phyloP scores from a whole-genome alignment of 2,329 filamentous ascomycete genomes.

The Trematosphaeria pertusa region DNA sequence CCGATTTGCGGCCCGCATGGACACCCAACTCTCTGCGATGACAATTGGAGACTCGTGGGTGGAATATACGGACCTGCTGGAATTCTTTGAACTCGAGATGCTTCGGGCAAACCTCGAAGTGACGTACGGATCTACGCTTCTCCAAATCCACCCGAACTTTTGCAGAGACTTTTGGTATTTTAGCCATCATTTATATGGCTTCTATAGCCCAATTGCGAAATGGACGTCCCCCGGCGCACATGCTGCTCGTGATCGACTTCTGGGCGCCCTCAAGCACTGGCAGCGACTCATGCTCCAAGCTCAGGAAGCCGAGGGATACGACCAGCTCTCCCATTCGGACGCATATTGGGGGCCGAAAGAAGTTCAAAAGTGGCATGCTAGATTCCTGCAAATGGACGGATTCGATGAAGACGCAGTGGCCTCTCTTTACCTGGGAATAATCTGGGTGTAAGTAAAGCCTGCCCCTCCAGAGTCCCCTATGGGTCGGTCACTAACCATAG shows the following conservation, averaged over 20 bases:
- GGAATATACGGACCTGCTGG: conserved; percentile 1
- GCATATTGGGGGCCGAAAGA: conserved; percentile 11
- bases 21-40: too few relatives aligned
- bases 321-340: too few relatives aligned
- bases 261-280: neutral
- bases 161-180: neutral
- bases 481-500: too few relatives aligned
- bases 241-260: neutral
- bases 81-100: neutral
- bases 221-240: neutral
- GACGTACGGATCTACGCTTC: neutral
- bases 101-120: neutral
- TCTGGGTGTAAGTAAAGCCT: conserved; percentile 16
- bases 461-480: too few relatives aligned
- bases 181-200: neutral
- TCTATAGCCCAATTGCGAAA: neutral
- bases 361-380: conserved; percentile 4
- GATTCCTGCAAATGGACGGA: conserved; percentile 8
- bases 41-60: too few relatives aligned
- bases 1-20: too few relatives aligned
- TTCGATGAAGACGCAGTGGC: conserved; percentile 13
- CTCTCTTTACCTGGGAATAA: conserved; percentile 7
- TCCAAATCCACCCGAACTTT: neutral
- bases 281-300: neutral
- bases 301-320: too few relatives aligned